Evolutionary conservation across 192 early-diverging fungal genomes (phyloP).

Genomic region (Coemansia sp.): DNA sequence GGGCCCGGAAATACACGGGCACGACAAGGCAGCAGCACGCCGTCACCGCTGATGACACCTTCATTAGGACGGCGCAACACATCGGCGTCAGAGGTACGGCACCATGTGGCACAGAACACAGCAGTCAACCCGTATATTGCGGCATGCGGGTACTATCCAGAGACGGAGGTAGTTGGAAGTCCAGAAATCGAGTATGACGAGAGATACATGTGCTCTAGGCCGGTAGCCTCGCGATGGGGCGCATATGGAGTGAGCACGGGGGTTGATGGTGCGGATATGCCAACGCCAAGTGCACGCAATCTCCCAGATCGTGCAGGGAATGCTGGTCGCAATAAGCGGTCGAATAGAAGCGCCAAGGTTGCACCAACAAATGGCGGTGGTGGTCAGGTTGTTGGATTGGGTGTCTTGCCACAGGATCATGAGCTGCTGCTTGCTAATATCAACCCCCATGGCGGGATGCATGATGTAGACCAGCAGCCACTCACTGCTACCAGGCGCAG

Average conservation of each 20-base stretch:
- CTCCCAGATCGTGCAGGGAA: conserved; percentile 10
- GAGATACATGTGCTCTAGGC: conserved; percentile 31
- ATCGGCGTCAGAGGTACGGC: conserved; percentile 46
- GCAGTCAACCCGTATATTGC: conserved; percentile 53
- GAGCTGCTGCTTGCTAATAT: conserved; percentile 24
- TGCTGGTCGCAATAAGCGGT: conserved; percentile 23
- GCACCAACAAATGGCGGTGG: conserved; percentile 39
- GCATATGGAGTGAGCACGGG: conserved; percentile 8
- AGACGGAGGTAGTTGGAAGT: conserved; percentile 43
- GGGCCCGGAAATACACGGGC: neutral
- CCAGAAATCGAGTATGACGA: conserved; percentile 35
- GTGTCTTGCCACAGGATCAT: conserved; percentile 39
- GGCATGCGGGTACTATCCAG: conserved; percentile 47
- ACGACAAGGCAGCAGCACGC: conserved; percentile 25
- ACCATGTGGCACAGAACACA: conserved; percentile 43
- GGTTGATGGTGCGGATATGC: conserved; percentile 7
- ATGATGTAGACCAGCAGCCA: conserved; percentile 3
- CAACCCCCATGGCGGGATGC: neutral
- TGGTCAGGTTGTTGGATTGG: conserved; percentile 48
- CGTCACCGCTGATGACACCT: conserved; percentile 27
- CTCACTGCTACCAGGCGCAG: conserved; percentile 12
- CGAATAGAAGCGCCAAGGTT: conserved; percentile 41
- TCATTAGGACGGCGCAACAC: conserved; percentile 34
- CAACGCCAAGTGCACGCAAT: conserved; percentile 26
- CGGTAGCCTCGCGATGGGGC: conserved; percentile 18